phyloP scores from a whole-genome alignment of 106 monocot genomes.

The Acanthochlamys bracteata region DNA sequence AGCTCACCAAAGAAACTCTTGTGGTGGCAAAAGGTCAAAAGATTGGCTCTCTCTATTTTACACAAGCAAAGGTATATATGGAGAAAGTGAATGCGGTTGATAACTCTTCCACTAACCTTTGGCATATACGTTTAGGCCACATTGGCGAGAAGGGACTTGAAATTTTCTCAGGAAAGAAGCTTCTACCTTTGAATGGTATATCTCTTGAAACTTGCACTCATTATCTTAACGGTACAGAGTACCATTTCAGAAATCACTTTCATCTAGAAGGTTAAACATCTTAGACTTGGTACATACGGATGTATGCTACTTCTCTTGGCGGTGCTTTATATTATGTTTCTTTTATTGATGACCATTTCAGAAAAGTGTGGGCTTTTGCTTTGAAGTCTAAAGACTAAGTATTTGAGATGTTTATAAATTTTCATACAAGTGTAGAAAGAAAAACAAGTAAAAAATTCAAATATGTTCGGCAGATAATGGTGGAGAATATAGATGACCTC shows the following conservation, averaged over 20 bases:
- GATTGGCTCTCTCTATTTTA: conserved; percentile 5
- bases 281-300: conserved; percentile 13
- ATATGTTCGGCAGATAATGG: neutral
- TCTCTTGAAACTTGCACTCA: neutral
- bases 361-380: conserved; percentile 6
- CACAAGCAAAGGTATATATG: neutral
- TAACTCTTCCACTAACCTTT: neutral
- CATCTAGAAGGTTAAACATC: conserved; percentile 4
- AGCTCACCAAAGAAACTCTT: conserved; percentile 2
- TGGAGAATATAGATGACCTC: neutral
- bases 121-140: conserved; percentile 2
- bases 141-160: conserved; percentile 5
- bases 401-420: neutral
- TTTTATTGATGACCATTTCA: conserved; percentile 3
- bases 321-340: conserved; percentile 4
- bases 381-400: conserved; percentile 6
- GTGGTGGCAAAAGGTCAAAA: conserved; percentile 17
- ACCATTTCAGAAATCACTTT: neutral
- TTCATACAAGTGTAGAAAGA: conserved; percentile 2
- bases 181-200: neutral
- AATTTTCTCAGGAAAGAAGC: neutral
- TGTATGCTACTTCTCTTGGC: conserved; percentile 4
- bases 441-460: neutral
- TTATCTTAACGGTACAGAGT: conserved; percentile 4
- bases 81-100: neutral